Evolutionary conservation across 1,139 yeast genomes (phyloP), one percentile per base, ranked within the genome.

Genomic region (Pichia sp.): DNA sequence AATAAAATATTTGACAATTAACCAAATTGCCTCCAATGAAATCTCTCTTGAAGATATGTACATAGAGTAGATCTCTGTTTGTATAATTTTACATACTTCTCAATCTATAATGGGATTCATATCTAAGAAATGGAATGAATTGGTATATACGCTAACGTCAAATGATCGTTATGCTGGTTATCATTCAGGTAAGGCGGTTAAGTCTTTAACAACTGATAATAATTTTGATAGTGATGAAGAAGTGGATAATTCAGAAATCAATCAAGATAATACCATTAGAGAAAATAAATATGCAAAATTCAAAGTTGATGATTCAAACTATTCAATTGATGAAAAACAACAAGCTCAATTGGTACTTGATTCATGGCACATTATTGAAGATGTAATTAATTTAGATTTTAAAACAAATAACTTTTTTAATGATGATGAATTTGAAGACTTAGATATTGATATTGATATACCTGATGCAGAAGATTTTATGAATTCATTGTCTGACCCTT

Each of bases 81-180:
- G 25, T 4, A 22, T 22, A 22, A 22, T 22, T 22, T 22, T 29
- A 29, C 31, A 9, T 29, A 29, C 13, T 29, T 29, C 13, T 29
- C 5, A 29, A 29, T 11, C 13, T 29, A 34, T n/a, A 34, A 34
- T 56, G 59, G 54, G 57, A 2, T 57, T 47, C 29, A 33, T 59
- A 10, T 48, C 51, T 7, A 56, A 56, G 28, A 71, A 69, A 52
- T 65, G 71, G 60, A 72, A 76, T 62, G 85, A 83, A 67, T 72
- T 83, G 62, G 67, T 83, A n/a, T 84, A 84, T 66, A 78, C 85
- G 19, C 68, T 83, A 53, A 79, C 81, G 49, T 81, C 89, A 7
- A 77, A 74, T 54, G 89, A 84, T 62, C 81, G 84, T 62, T 84
- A 84, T 63, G 83, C 89, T 0, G 89, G 83, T 57, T 84, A 73